A percentile compares a stretch with the other conserved stretches of the same genome.
phyloP scores from a whole-genome alignment of 805 yeast species.

The Hanseniaspora mollemarum region DNA sequence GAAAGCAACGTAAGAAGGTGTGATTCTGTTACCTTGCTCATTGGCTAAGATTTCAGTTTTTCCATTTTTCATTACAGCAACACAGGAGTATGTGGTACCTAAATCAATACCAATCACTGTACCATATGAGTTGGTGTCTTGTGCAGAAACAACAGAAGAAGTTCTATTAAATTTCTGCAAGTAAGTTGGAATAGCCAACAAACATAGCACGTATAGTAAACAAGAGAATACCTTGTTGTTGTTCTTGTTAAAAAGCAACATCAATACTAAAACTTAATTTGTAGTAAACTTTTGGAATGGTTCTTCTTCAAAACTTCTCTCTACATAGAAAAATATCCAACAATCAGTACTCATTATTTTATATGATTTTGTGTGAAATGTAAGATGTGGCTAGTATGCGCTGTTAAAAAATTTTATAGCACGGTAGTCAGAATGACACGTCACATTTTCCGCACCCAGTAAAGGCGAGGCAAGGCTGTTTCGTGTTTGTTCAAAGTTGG shows the following conservation, averaged over 20 bases:
- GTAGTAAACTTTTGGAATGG: neutral
- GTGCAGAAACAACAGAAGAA: slow-evolving; percentile 13
- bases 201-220: slow-evolving; percentile 6
- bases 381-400: neutral
- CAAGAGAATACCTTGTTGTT: slow-evolving; percentile 8
- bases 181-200: slow-evolving; percentile 14
- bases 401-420: too few species aligned
- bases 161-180: slow-evolving; percentile 13
- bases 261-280: neutral
- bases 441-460: neutral
- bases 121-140: slow-evolving; percentile 32
- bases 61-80: slow-evolving; percentile 74
- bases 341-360: too few species aligned
- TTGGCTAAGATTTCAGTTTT: slow-evolving; percentile 87
- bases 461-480: too few species aligned
- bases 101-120: slow-evolving; percentile 86
- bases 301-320: too few species aligned
- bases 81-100: slow-evolving; percentile 97
- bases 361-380: too few species aligned
- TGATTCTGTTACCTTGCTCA: slow-evolving; percentile 95
- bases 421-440: neutral
- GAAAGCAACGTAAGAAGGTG: slow-evolving; percentile 90
- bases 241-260: slow-evolving; percentile 10
- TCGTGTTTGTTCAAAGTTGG: too few species aligned
- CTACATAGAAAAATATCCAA: too few species aligned